A percentile compares a stretch with the other conserved stretches of the same genome.
Conservation (phyloP, 2,329 filamentous ascomycete genomes). For the Colletotrichum plurivorum region DNA sequence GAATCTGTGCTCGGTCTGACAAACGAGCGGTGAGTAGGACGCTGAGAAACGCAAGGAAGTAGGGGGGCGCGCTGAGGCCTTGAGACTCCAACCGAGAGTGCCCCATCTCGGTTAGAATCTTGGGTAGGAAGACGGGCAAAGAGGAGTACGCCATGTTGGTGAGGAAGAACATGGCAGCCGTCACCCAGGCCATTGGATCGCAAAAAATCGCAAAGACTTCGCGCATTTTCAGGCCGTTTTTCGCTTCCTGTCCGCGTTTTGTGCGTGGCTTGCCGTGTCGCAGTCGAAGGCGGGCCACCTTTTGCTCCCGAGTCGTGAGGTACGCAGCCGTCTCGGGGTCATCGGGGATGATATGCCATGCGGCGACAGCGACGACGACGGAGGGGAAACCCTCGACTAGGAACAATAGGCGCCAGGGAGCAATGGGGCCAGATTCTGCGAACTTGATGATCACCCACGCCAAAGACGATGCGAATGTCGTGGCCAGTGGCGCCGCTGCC, state of each 20-base stretch:
- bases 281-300: slow-evolving; percentile 79
- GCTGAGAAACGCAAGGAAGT: slow-evolving; percentile 79
- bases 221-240: slow-evolving; percentile 62
- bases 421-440: slow-evolving; percentile 76
- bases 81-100: slow-evolving; percentile 78
- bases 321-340: slow-evolving; percentile 76
- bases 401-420: slow-evolving; percentile 89
- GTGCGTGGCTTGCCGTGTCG: slow-evolving; percentile 60
- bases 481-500: slow-evolving; percentile 84
- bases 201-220: slow-evolving; percentile 72
- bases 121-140: slow-evolving; percentile 89
- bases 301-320: slow-evolving; percentile 74
- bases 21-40: slow-evolving; percentile 80
- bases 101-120: slow-evolving; percentile 83
- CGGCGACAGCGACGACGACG: slow-evolving; percentile 79
- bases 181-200: slow-evolving; percentile 81
- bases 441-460: slow-evolving; percentile 84
- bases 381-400: slow-evolving; percentile 89
- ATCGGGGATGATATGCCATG: slow-evolving; percentile 84
- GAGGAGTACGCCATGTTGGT: slow-evolving; percentile 91
- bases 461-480: slow-evolving; percentile 83
- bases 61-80: slow-evolving; percentile 85
- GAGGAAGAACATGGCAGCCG: slow-evolving; percentile 87
- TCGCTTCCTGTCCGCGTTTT: slow-evolving; percentile 39
- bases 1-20: slow-evolving; percentile 76